A percentile compares a stretch with the other conserved stretches of the same genome.
Evolutionary conservation across 768 basidiomycete species (phyloP).

Genomic region (Termitomyces titanicus): DNA sequence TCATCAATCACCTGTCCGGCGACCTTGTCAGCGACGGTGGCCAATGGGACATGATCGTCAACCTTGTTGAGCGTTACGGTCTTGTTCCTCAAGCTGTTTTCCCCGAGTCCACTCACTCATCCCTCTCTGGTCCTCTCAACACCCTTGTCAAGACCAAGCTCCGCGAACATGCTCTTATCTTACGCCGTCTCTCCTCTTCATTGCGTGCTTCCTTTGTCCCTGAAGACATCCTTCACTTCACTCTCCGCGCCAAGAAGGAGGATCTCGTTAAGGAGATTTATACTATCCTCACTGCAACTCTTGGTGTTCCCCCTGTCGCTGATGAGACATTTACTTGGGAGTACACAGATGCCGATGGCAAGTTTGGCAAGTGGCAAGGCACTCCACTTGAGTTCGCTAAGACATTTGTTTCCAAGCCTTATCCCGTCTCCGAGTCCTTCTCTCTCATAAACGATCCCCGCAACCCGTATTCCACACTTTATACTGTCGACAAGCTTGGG

Average conservation of each 20-base stretch:
- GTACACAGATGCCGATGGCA: conserved; percentile 79
- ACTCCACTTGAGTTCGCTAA: conserved; percentile 81
- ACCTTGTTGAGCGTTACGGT: conserved; percentile 68
- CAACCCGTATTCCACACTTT: conserved; percentile 76
- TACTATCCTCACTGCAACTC: conserved; percentile 75
- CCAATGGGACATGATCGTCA: conserved; percentile 90
- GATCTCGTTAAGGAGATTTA: conserved; percentile 82
- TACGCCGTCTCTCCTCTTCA: conserved; percentile 59
- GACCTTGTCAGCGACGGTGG: conserved; percentile 90
- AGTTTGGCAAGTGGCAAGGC: conserved; percentile 70
- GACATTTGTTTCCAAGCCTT: conserved; percentile 54
- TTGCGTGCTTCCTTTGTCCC: conserved; percentile 48
- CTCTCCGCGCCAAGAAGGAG: conserved; percentile 81
- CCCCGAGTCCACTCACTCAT: conserved; percentile 84
- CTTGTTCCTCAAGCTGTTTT: conserved; percentile 79
- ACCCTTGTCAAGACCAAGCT: conserved; percentile 83
- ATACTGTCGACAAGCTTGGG: conserved; percentile 90
- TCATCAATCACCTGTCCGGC: conserved; percentile 70
- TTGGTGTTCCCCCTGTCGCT: conserved; percentile 82
- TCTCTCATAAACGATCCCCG: conserved; percentile 95
- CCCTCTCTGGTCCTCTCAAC: conserved; percentile 70
- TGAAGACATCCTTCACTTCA: conserved; percentile 41
- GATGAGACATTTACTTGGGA: conserved; percentile 80
- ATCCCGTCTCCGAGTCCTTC: conserved; percentile 70
- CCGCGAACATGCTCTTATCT: conserved; percentile 83